Conservation (phyloP, 2,329 filamentous ascomycete species). For the Xylaria sp. region DNA sequence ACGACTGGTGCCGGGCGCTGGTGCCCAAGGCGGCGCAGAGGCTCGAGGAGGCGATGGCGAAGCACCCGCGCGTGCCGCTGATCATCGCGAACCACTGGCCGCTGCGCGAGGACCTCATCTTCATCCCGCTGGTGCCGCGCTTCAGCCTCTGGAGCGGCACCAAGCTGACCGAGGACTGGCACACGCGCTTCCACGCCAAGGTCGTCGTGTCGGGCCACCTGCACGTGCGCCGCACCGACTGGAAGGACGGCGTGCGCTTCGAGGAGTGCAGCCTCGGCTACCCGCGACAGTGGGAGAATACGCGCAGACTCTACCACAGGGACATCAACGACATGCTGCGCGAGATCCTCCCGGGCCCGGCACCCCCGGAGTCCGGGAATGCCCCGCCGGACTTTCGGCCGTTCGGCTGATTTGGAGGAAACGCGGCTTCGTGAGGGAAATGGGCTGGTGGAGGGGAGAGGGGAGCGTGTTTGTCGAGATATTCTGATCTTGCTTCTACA, state of each 20-base stretch:
- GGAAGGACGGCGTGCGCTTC: conserved; percentile 53
- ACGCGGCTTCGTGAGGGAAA: not conserved
- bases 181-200: conserved; percentile 50
- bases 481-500: not conserved
- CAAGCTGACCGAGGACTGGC: conserved; percentile 52
- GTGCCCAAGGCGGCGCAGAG: conserved; percentile 45
- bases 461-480: not conserved
- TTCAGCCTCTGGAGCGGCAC: conserved; percentile 56
- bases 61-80: conserved; percentile 42
- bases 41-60: conserved; percentile 45
- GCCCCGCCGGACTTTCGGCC: conserved; percentile 44
- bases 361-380: conserved; percentile 41
- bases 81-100: conserved; percentile 55
- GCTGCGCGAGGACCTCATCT: conserved; percentile 52
- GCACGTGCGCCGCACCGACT: conserved; percentile 54
- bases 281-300: conserved; percentile 52
- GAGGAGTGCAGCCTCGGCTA: conserved; percentile 55
- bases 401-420: conserved; percentile 40
- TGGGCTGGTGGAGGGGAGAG: not conserved
- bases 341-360: conserved; percentile 51
- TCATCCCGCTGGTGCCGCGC: conserved; percentile 51
- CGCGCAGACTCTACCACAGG: conserved; percentile 43
- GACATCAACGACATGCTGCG: conserved; percentile 51
- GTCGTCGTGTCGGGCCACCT: conserved; percentile 54
- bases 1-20: conserved; percentile 51